Conservation (phyloP, 2,329 filamentous ascomycete genomes). For the Stagonosporopsis cucurbitacearum region DNA sequence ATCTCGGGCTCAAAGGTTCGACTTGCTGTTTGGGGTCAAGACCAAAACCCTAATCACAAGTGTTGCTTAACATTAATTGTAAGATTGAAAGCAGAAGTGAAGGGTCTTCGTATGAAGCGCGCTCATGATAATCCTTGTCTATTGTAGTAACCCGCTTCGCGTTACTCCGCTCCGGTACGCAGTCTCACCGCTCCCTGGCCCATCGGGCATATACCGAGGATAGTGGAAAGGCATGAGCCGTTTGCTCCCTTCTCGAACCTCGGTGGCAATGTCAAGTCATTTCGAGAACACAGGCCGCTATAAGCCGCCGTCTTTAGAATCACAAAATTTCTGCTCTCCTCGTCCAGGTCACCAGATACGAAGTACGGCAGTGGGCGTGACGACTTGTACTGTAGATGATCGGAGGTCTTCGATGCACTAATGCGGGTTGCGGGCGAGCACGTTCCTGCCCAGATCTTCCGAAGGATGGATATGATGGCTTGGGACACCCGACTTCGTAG, state of each 20-base stretch:
- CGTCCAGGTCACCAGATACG: slow-evolving; percentile 10
- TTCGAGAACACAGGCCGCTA: slow-evolving; percentile 2
- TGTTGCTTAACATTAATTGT: slow-evolving; percentile 19
- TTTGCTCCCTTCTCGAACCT: slow-evolving; percentile 10
- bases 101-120: neutral
- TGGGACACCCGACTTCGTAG: slow-evolving; percentile 4
- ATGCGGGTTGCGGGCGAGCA: slow-evolving; percentile 23
- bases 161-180: slow-evolving; percentile 4
- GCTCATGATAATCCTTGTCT: neutral
- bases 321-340: slow-evolving; percentile 3
- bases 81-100: neutral
- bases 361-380: slow-evolving; percentile 4
- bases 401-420: slow-evolving; percentile 17
- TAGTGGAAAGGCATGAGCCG: slow-evolving; percentile 2
- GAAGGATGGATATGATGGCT: slow-evolving; percentile 9
- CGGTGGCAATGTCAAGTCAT: slow-evolving; percentile 8
- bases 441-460: slow-evolving; percentile 23
- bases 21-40: slow-evolving; percentile 24
- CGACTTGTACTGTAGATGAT: slow-evolving; percentile 7
- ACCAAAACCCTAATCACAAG: slow-evolving; percentile 10
- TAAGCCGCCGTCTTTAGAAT: slow-evolving; percentile 7
- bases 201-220: slow-evolving; percentile 5
- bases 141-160: slow-evolving; percentile 4
- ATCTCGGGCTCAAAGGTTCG: slow-evolving; percentile 16
- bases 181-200: slow-evolving; percentile 7